A percentile compares a stretch with the other conserved stretches of the same genome.
These are phyloP conservation scores for Neofusicoccum cordaticola DNA, from an alignment of 2,329 filamentous ascomycete genomes.

Conservation along the genomic window DNA sequence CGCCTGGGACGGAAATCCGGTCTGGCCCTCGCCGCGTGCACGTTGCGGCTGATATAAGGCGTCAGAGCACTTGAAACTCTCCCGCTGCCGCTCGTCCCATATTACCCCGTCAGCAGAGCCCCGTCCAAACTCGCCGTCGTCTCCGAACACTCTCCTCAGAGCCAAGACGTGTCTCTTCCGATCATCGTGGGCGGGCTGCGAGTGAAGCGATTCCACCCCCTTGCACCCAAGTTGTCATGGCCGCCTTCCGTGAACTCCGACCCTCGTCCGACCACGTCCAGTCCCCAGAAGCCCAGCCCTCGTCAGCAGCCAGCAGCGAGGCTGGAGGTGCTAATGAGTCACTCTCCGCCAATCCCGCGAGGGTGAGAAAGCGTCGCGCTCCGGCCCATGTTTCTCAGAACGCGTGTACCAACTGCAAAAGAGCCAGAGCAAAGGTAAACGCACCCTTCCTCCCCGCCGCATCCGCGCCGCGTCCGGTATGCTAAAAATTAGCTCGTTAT, in stretches of 20 bases:
- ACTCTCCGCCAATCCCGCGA: background rate
- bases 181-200: background rate
- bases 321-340: background rate
- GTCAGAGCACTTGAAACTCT: background rate
- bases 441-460: background rate
- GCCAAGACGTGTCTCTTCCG: background rate
- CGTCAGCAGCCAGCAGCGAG: constrained; percentile 12
- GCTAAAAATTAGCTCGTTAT: background rate
- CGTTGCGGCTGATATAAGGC: constrained; percentile 15
- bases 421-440: constrained; percentile 29
- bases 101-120: background rate
- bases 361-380: constrained; percentile 18
- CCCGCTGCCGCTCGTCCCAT: background rate
- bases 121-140: background rate
- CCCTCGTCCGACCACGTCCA: constrained; percentile 17
- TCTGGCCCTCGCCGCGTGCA: constrained; percentile 1
- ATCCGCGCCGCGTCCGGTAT: background rate
- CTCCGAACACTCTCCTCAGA: background rate
- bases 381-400: constrained; percentile 27
- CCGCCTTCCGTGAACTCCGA: constrained; percentile 21
- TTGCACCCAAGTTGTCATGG: constrained; percentile 13
- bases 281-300: constrained; percentile 10
- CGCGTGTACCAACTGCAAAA: constrained; percentile 29
- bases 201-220: background rate
- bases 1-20: background rate